Conservation (phyloP, 2,329 filamentous ascomycete species). For the Periconia sp. region DNA sequence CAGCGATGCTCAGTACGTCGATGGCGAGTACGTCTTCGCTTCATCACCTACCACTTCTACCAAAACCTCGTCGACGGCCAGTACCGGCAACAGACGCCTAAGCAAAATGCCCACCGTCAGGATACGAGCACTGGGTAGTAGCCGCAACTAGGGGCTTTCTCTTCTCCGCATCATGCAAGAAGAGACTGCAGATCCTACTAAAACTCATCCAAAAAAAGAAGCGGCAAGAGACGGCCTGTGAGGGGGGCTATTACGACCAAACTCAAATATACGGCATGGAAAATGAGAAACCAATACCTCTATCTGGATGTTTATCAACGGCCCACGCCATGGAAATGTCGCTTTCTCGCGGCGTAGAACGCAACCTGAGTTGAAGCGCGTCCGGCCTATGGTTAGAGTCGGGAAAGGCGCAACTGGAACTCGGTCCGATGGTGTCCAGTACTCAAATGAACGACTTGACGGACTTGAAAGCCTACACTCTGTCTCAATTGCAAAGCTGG, state of each 20-base stretch:
- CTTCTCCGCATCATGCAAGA: not conserved
- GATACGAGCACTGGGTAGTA: constrained; percentile 35
- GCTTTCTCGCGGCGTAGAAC: no score
- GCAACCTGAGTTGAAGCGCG: not conserved
- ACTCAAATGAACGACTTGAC: constrained; percentile 11
- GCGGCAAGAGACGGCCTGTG: constrained; percentile 1
- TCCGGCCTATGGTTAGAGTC: not conserved
- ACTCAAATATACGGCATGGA: no score
- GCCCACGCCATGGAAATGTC: no score
- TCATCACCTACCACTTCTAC: constrained; percentile 37
- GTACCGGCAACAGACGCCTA: constrained; percentile 27
- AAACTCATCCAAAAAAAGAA: not conserved
- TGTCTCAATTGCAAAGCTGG: not conserved
- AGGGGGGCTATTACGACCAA: not conserved
- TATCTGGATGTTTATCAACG: no score
- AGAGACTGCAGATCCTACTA: no score
- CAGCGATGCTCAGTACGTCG: constrained; percentile 87
- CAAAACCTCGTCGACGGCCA: constrained; percentile 21
- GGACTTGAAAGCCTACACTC: constrained; percentile 2
- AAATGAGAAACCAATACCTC: no score
- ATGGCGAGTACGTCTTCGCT: constrained; percentile 88
- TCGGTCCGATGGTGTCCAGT: not conserved
- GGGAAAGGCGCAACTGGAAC: not conserved
- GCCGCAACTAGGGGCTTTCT: constrained; percentile 21
- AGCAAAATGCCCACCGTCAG: constrained; percentile 38